Conservation (phyloP, 2,329 filamentous ascomycete species). For the Talaromyces sp. region DNA sequence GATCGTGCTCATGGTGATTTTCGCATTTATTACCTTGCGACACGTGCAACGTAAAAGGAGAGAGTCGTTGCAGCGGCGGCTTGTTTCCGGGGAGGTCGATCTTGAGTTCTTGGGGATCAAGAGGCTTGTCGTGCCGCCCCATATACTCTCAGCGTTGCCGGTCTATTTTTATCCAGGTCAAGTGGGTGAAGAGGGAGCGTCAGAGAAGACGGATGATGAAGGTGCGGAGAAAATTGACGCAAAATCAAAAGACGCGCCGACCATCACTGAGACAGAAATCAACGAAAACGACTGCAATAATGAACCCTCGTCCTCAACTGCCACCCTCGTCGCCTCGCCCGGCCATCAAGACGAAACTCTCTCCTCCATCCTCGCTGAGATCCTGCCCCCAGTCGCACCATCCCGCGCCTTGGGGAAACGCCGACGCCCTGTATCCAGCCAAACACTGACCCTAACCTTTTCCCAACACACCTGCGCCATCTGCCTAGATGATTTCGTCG, state of each 20-base stretch:
- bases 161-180: conserved; percentile 65
- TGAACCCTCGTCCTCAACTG: neutral
- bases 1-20: conserved; percentile 64
- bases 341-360: conserved; percentile 11
- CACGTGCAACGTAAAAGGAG: conserved; percentile 69
- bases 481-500: conserved; percentile 76
- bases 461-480: conserved; percentile 85
- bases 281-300: neutral
- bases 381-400: neutral
- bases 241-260: neutral
- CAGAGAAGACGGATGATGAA: neutral
- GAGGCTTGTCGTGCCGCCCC: conserved; percentile 68
- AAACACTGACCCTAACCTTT: conserved; percentile 38
- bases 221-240: neutral
- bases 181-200: neutral
- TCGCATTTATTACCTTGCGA: conserved; percentile 71
- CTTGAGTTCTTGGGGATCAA: conserved; percentile 85
- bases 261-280: neutral
- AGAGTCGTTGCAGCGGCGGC: conserved; percentile 62
- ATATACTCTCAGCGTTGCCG: conserved; percentile 69
- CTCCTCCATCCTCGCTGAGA: conserved; percentile 16
- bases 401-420: neutral
- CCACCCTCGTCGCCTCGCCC: neutral
- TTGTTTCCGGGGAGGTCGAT: conserved; percentile 56
- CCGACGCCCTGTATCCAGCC: conserved; percentile 20